Evolutionary conservation across 2,329 filamentous ascomycete genomes (phyloP).

Genomic region (Neopestalotiopsis rosae): DNA sequence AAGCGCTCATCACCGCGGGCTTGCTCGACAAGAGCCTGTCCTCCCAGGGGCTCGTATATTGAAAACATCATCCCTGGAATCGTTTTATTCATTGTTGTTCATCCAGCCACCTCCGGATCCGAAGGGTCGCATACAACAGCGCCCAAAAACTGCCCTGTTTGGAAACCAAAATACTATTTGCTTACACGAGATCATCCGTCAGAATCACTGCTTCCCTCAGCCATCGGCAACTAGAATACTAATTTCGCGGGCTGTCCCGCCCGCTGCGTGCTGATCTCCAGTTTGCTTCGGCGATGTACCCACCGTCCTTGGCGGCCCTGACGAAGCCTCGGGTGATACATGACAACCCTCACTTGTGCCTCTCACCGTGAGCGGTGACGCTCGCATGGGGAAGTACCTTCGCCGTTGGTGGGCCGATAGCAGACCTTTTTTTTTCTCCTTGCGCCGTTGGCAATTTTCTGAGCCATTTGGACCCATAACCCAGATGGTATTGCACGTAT

Average conservation of each 20-base stretch:
- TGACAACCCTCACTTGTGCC: neutral
- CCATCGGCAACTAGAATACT: neutral
- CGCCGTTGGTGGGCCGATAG: neutral
- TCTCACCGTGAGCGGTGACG: neutral
- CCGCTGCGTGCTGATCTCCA: neutral
- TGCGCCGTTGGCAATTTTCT: neutral
- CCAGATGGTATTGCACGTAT: neutral
- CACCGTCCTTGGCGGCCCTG: neutral
- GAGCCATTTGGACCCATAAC: neutral
- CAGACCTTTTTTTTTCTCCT: neutral
- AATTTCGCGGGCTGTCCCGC: constrained; percentile 1
- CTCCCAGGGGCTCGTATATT: neutral
- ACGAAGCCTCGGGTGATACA: neutral
- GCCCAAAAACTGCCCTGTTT: neutral
- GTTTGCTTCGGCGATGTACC: neutral
- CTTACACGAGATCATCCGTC: neutral
- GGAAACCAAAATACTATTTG: neutral
- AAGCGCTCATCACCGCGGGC: neutral
- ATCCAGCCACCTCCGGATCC: neutral
- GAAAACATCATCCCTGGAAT: neutral
- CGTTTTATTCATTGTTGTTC: neutral
- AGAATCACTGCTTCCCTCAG: neutral
- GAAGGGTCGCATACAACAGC: neutral
- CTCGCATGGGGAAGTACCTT: neutral
- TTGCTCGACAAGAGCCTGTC: neutral